A percentile compares a stretch with the other conserved stretches of the same genome.
These are phyloP conservation scores for Magnolia changhungtana DNA, from an alignment of 164 flowering plant species.

Conservation along the genomic window DNA sequence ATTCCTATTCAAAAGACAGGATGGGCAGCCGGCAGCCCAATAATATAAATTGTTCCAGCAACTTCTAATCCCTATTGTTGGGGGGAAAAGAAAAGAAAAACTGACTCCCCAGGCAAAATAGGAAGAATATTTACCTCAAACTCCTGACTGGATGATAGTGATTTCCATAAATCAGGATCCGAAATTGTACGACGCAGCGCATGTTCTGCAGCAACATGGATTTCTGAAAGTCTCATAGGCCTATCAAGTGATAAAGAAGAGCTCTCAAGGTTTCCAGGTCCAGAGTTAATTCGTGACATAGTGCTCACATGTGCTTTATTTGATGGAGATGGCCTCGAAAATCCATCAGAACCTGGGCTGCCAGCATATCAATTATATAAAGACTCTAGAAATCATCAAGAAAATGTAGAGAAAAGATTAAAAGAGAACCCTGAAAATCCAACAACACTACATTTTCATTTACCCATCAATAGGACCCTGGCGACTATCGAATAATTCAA, in stretches of 20 bases:
- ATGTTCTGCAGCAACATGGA: constrained; percentile 89
- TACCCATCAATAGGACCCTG: constrained; percentile 62
- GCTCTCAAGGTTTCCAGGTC: constrained; percentile 78
- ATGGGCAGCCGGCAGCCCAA: too few species aligned
- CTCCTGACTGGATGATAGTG: constrained; percentile 63
- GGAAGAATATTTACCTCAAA: constrained; percentile 61
- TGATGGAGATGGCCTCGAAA: constrained; percentile 37
- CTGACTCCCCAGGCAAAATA: not conserved
- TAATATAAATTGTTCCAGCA: too few species aligned
- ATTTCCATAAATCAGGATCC: constrained; percentile 59
- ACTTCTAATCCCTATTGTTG: not conserved
- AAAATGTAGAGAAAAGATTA: not conserved
- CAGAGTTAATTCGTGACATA: constrained; percentile 76
- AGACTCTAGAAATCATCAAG: not conserved
- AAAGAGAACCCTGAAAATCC: not conserved
- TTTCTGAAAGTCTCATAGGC: constrained; percentile 96
- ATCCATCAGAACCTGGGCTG: constrained; percentile 72
- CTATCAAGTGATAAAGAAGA: constrained; percentile 52
- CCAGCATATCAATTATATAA: constrained; percentile 25
- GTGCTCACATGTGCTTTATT: constrained; percentile 41
- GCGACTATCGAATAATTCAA: constrained; percentile 69
- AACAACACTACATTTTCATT: constrained; percentile 16
- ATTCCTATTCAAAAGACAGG: too few species aligned
- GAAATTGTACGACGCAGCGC: constrained; percentile 73
- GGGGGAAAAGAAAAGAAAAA: not conserved